phyloP scores from a whole-genome alignment of 176 grass and related monocot genomes.

The Triticum timopheevii region DNA sequence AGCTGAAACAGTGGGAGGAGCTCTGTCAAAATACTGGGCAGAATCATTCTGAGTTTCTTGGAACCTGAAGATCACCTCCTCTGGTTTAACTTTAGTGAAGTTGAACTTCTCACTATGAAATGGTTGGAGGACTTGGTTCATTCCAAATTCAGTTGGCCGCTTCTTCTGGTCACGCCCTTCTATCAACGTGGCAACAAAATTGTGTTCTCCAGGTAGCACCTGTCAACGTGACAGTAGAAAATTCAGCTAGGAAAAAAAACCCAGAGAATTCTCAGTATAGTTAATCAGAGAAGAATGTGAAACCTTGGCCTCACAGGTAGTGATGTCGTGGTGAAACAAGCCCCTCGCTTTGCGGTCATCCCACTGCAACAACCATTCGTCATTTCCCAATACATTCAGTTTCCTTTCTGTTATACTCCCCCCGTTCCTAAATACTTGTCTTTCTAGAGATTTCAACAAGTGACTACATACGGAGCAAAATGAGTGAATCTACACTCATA shows the following conservation, averaged over 20 bases:
- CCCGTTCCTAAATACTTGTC: too few species aligned
- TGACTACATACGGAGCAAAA: too few species aligned
- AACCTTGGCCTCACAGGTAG: slow-evolving; percentile 64
- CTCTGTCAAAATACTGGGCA: slow-evolving; percentile 31
- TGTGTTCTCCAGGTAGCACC: slow-evolving; percentile 63
- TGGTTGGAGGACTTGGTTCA: slow-evolving; percentile 66
- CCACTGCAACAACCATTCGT: slow-evolving; percentile 38
- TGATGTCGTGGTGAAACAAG: slow-evolving; percentile 83
- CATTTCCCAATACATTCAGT: not conserved
- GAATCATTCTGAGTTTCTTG: slow-evolving; percentile 33
- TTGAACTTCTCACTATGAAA: slow-evolving; percentile 64
- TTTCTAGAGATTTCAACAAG: too few species aligned
- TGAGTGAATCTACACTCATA: too few species aligned
- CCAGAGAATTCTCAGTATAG: not conserved
- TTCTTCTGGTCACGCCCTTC: slow-evolving; percentile 93
- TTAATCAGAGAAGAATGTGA: not conserved
- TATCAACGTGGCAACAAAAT: slow-evolving; percentile 63
- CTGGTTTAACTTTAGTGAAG: slow-evolving; percentile 53
- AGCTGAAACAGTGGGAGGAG: slow-evolving; percentile 17
- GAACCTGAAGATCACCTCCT: slow-evolving; percentile 57
- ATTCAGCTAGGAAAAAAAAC: not conserved
- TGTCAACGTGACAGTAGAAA: not conserved
- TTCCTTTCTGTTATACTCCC: not conserved
- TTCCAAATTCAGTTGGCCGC: slow-evolving; percentile 78
- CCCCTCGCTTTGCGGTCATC: slow-evolving; percentile 48